These are phyloP conservation scores for Picochlorum sp. DNA, from an alignment of 139 green algal genomes.

Conservation along the genomic window DNA sequence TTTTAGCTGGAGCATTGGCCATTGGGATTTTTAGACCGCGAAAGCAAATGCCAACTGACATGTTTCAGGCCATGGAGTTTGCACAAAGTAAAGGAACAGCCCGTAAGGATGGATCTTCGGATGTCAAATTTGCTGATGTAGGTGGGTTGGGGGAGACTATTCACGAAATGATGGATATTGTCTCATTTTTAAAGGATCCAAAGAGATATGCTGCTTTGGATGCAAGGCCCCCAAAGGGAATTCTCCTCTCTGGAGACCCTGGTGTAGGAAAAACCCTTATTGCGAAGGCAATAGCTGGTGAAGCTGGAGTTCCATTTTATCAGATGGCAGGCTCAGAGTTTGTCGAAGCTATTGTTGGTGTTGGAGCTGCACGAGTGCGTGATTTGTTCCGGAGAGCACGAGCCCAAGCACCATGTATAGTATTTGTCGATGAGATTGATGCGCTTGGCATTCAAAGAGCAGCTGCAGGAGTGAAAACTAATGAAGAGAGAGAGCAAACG, in stretches of 20 bases:
- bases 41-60: slow-evolving; percentile 52
- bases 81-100: slow-evolving; percentile 77
- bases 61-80: slow-evolving; percentile 78
- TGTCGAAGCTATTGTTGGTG: slow-evolving; percentile 93
- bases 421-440: slow-evolving; percentile 99
- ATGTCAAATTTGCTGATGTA: slow-evolving; percentile 83
- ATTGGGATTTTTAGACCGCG: slow-evolving; percentile 50
- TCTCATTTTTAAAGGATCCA: slow-evolving; percentile 88
- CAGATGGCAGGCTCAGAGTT: slow-evolving; percentile 95
- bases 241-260: slow-evolving; percentile 89
- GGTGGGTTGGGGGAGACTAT: slow-evolving; percentile 81
- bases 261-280: slow-evolving; percentile 87
- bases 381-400: slow-evolving; percentile 93
- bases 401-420: slow-evolving; percentile 78
- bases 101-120: slow-evolving; percentile 72
- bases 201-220: slow-evolving; percentile 61
- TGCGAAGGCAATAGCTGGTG: slow-evolving; percentile 89
- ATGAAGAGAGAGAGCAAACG: slow-evolving; percentile 81
- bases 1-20: slow-evolving; percentile 40
- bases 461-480: slow-evolving; percentile 42
- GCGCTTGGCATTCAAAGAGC: slow-evolving; percentile 81
- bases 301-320: slow-evolving; percentile 83
- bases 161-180: slow-evolving; percentile 69
- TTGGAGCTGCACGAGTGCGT: slow-evolving; percentile 88
- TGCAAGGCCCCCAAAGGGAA: slow-evolving; percentile 85